Evolutionary conservation across 352 stramenopile species (phyloP).

Genomic region (Phytophthora litchii): DNA sequence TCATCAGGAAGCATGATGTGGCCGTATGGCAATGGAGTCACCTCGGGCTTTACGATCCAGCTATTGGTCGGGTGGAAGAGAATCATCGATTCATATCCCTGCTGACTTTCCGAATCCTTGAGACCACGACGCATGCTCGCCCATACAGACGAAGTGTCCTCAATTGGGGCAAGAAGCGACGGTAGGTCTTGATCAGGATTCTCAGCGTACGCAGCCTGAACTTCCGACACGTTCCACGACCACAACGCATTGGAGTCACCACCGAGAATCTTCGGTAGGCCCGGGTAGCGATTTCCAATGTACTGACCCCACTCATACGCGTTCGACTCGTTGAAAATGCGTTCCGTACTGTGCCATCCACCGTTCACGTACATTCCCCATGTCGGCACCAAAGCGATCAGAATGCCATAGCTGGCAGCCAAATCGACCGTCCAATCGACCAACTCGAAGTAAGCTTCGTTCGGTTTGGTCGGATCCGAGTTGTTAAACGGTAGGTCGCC

Average conservation of each 20-base stretch:
- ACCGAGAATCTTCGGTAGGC: background rate
- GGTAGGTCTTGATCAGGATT: slow-evolving; percentile 7
- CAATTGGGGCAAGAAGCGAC: slow-evolving; percentile 7
- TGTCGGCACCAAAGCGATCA: slow-evolving; percentile 4
- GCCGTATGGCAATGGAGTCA: no score
- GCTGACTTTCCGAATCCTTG: no score
- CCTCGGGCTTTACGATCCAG: no score
- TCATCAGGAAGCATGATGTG: no score
- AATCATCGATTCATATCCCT: no score
- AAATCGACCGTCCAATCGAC: no score
- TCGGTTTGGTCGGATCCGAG: slow-evolving; percentile 14
- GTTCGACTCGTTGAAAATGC: slow-evolving; percentile 7
- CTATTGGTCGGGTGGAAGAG: no score
- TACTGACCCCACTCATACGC: background rate
- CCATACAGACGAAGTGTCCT: slow-evolving; percentile 14
- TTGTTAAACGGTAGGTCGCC: background rate
- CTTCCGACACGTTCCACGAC: slow-evolving; percentile 3
- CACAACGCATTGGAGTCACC: background rate
- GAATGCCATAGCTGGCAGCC: background rate
- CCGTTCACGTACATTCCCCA: slow-evolving; percentile 25
- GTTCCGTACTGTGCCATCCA: slow-evolving; percentile 2
- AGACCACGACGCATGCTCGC: no score
- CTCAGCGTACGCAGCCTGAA: background rate
- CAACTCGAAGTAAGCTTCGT: slow-evolving; percentile 1
- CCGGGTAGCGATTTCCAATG: background rate